Conservation (phyloP, 306 rosid species). For the Quercus cerris region DNA sequence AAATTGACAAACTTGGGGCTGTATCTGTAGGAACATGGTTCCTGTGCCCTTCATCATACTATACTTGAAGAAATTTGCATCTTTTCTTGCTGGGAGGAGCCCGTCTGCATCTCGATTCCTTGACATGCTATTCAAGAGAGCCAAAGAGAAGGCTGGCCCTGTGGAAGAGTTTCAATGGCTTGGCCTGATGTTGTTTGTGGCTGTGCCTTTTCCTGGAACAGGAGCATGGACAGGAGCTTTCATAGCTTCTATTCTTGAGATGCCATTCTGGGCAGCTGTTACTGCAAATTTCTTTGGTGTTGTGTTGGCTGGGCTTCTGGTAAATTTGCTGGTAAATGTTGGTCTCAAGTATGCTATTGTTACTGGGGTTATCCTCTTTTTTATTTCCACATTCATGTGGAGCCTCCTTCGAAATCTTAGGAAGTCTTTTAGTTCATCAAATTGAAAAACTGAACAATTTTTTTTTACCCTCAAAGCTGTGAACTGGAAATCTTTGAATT, state of each 20-base stretch:
- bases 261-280: conserved; percentile 86
- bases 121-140: conserved; percentile 62
- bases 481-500: neutral
- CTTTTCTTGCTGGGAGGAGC: conserved; percentile 74
- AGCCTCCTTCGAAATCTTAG: conserved; percentile 61
- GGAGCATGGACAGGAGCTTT: conserved; percentile 97
- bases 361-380: conserved; percentile 72
- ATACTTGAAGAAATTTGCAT: conserved; percentile 64
- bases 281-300: conserved; percentile 87
- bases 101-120: conserved; percentile 50
- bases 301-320: conserved; percentile 81
- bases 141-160: conserved; percentile 87
- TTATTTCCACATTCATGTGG: conserved; percentile 92
- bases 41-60: conserved; percentile 90
- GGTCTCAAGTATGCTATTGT: conserved; percentile 75
- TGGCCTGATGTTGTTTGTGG: conserved; percentile 91
- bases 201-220: conserved; percentile 96
- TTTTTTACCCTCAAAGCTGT: neutral
- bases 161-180: conserved; percentile 98
- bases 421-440: conserved; percentile 38
- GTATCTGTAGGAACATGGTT: conserved; percentile 77
- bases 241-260: conserved; percentile 84
- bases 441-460: conserved; percentile 10
- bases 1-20: conserved; percentile 12
- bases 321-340: conserved; percentile 86